Percentiles rank a stretch among this genome's conserved stretches.
These are phyloP conservation scores for Thielaviopsis punctulata DNA, from an alignment of 2,329 filamentous ascomycete genomes.

Conservation along the genomic window DNA sequence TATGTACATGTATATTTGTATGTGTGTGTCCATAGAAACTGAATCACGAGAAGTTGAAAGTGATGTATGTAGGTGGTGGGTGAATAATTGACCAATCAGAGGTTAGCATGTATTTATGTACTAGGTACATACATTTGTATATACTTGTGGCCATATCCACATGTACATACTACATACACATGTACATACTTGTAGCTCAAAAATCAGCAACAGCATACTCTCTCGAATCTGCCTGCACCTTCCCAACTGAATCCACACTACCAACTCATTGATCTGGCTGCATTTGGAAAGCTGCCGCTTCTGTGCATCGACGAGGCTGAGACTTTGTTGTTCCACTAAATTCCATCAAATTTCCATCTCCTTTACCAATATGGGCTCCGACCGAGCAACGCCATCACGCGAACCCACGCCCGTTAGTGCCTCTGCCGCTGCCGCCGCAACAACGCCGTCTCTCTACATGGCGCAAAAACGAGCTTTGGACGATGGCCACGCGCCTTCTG, in stretches of 20 bases:
- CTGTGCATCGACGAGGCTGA: neutral
- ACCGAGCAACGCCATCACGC: constrained; percentile 8
- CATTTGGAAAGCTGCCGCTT: neutral
- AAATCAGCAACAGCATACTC: neutral
- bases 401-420: neutral
- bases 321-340: neutral
- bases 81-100: too few relatives aligned
- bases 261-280: too few relatives aligned
- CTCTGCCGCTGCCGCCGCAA: neutral
- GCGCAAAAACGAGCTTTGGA: constrained; percentile 51
- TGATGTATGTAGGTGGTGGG: too few relatives aligned
- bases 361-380: neutral
- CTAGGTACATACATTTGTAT: too few relatives aligned
- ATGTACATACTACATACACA: too few relatives aligned
- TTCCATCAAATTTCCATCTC: neutral
- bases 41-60: too few relatives aligned
- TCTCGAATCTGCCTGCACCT: neutral
- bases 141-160: too few relatives aligned
- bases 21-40: too few relatives aligned
- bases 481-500: constrained; percentile 50
- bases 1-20: too few relatives aligned
- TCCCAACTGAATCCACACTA: neutral
- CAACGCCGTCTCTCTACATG: constrained; percentile 29
- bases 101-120: too few relatives aligned
- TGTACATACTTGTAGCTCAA: too few relatives aligned